These are phyloP conservation scores for Naganishia sp. DNA, from an alignment of 1,284 basidiomycete genomes.

Conservation along the genomic window DNA sequence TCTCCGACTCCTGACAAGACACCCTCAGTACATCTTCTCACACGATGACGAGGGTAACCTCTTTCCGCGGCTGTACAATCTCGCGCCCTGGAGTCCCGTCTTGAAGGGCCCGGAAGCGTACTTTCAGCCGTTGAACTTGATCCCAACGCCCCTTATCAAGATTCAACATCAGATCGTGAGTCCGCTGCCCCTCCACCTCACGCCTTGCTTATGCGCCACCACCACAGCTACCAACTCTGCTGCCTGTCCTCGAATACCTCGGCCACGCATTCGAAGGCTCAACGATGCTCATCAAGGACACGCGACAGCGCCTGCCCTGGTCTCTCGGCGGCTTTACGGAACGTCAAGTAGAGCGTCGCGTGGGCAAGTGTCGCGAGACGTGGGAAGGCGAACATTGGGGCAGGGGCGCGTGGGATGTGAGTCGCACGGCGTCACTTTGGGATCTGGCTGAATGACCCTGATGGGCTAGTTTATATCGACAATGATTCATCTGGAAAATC, in stretches of 20 bases:
- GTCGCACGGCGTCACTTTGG: background rate
- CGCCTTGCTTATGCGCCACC: conserved; percentile 36
- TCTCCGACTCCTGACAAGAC: conserved; percentile 43
- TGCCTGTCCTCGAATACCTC: conserved; percentile 30
- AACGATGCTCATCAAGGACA: conserved; percentile 32
- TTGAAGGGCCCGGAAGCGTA: conserved; percentile 42
- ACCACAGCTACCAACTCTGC: conserved; percentile 35
- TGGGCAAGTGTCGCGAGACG: conserved; percentile 15
- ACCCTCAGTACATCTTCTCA: conserved; percentile 39
- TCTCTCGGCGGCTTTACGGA: conserved; percentile 11
- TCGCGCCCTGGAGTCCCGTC: conserved; percentile 50
- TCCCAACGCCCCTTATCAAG: conserved; percentile 45
- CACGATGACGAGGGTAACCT: conserved; percentile 35
- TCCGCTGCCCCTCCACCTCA: conserved; percentile 23
- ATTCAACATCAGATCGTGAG: conserved; percentile 46
- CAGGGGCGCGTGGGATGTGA: conserved; percentile 35
- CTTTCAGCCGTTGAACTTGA: conserved; percentile 46
- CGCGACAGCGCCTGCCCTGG: conserved; percentile 10
- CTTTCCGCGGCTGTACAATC: conserved; percentile 44
- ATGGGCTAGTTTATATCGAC: conserved; percentile 15
- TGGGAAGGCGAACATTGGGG: conserved; percentile 26
- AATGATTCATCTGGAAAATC: conserved; percentile 41
- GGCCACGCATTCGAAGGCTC: conserved; percentile 31
- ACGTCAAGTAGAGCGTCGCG: background rate
- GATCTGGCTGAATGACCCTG: conserved; percentile 34